These are phyloP conservation scores for Persicaria maculosa DNA, from an alignment of 148 eudicot species.

Conservation along the genomic window DNA sequence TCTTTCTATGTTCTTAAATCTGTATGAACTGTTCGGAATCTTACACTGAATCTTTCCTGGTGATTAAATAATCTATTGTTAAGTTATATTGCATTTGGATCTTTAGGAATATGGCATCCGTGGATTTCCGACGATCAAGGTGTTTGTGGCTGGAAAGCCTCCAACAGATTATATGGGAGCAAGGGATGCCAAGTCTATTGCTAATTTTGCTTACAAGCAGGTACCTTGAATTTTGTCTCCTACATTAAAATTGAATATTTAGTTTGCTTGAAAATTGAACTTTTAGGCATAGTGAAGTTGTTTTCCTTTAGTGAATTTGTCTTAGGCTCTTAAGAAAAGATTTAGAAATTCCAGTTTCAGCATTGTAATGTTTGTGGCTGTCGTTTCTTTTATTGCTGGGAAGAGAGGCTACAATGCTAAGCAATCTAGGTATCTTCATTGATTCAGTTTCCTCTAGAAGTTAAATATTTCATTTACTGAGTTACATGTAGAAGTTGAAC, in stretches of 20 bases:
- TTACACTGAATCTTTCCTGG: not conserved
- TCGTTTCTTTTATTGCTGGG: too few species aligned
- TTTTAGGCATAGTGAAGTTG: too few species aligned
- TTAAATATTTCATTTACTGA: too few species aligned
- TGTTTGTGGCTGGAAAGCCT: constrained; percentile 75
- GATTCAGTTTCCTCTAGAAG: too few species aligned
- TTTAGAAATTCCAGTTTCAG: not conserved
- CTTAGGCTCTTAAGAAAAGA: too few species aligned
- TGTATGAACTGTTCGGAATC: not conserved
- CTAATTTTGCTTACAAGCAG: constrained; percentile 70
- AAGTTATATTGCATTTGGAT: not conserved
- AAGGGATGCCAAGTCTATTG: constrained; percentile 78
- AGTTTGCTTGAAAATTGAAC: too few species aligned
- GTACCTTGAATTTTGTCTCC: constrained; percentile 18
- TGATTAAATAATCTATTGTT: not conserved
- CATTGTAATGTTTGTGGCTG: not conserved
- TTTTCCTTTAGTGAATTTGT: too few species aligned
- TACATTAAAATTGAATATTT: too few species aligned
- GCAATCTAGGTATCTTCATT: too few species aligned
- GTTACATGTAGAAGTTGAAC: too few species aligned
- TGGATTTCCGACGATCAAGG: constrained; percentile 94
- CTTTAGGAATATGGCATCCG: constrained; percentile 79
- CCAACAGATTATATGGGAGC: constrained; percentile 86
- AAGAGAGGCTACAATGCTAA: too few species aligned
- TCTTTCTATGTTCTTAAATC: not conserved